Conservation (phyloP, 306 rosid species). For the Urtica urens region DNA sequence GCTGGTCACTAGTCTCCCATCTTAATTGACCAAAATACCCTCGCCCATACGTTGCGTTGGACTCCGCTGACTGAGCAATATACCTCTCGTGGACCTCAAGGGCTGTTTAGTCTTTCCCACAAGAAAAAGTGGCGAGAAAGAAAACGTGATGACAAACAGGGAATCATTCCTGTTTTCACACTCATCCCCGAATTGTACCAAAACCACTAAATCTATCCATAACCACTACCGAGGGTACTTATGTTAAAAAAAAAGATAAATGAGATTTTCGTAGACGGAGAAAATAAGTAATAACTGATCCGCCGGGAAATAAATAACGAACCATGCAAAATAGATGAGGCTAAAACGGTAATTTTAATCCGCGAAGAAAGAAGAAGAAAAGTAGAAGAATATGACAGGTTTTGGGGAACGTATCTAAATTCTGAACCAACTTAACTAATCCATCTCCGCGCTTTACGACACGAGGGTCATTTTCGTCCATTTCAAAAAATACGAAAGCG, state of each 20-base stretch:
- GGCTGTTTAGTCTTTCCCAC: constrained; percentile 31
- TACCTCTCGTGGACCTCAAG: constrained; percentile 17
- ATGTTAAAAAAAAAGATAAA: constrained; percentile 6
- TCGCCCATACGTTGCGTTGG: not conserved
- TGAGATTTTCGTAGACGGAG: no score
- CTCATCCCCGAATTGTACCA: constrained; percentile 41
- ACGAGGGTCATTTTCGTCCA: constrained; percentile 25
- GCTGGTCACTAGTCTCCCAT: not conserved
- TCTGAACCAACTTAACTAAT: no score
- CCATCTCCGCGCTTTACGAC: no score
- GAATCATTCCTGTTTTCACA: constrained; percentile 20
- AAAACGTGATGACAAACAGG: constrained; percentile 29
- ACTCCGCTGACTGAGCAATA: constrained; percentile 1
- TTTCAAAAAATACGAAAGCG: not conserved
- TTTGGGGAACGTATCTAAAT: constrained; percentile 1
- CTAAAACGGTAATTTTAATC: constrained; percentile 15
- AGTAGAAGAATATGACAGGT: constrained; percentile 14
- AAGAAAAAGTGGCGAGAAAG: constrained; percentile 15
- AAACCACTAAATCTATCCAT: constrained; percentile 30
- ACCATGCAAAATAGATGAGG: constrained; percentile 20
- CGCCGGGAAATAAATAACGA: no score
- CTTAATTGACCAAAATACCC: constrained; percentile 30
- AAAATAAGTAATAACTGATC: no score
- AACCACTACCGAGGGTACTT: constrained; percentile 22
- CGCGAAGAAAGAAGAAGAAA: constrained; percentile 7